Conservation (phyloP, 2,329 filamentous ascomycete genomes). For the Davidsoniella virescens region DNA sequence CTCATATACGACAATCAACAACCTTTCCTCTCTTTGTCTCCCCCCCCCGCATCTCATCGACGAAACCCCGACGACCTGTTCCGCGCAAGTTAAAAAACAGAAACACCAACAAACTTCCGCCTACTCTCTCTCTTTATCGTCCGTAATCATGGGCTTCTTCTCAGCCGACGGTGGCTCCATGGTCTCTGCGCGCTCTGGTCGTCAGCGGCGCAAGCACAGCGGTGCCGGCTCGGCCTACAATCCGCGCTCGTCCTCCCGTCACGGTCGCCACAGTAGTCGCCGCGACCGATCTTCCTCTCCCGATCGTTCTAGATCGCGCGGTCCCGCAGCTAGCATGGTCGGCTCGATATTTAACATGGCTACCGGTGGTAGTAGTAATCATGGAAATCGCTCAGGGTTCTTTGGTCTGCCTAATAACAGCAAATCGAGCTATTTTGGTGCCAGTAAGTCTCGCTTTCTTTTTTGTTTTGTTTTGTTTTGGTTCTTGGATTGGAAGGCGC, state of each 20-base stretch:
- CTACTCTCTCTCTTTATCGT: background rate
- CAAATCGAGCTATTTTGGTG: background rate
- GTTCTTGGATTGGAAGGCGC: background rate
- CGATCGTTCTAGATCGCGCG: constrained; percentile 5
- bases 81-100: background rate
- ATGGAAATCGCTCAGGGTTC: constrained; percentile 27
- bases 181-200: constrained; percentile 8
- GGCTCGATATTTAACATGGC: constrained; percentile 26
- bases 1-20: background rate
- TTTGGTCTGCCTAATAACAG: constrained; percentile 26
- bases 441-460: constrained; percentile 3
- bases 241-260: background rate
- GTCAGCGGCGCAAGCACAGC: background rate
- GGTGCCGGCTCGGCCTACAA: background rate
- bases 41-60: background rate
- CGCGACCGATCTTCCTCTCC: constrained; percentile 1
- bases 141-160: constrained; percentile 12
- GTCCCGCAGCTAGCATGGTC: constrained; percentile 13
- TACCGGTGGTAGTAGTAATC: constrained; percentile 24
- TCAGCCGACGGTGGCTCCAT: constrained; percentile 12
- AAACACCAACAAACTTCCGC: background rate
- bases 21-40: background rate
- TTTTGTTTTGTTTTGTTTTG: background rate
- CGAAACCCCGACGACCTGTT: too few relatives aligned
- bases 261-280: background rate